Evolutionary conservation across 495 filamentous ascomycete species (phyloP), one percentile per base, ranked within the genome.

Genomic region (Penicillium pancosmium): DNA sequence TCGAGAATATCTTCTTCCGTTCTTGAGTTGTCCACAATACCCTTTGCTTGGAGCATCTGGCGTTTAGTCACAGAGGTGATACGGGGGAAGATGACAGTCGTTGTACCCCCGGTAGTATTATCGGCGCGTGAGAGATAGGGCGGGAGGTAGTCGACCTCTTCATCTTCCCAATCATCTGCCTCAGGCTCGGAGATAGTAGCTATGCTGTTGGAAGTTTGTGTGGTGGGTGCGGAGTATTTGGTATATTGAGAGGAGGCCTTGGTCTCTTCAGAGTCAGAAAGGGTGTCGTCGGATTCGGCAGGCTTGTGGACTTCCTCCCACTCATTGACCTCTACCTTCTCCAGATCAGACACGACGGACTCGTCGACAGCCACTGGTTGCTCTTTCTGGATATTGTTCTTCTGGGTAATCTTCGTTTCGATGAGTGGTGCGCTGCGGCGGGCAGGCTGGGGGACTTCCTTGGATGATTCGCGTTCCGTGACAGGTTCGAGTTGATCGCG

Each of bases 31-130:
- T 91, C 84, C 0, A 97, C 91, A 44, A 86, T 73, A 9, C 77
- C 65, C 73, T 84, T 88, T 11, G 92, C 92, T 10, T 78, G 71
- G 11, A 84, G 85, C 38, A 96, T 76, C 76, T 96, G 90, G 11
- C 79, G 80, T 61, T 56, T 61, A 15, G 63, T 64, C 5, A 54
- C 31, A 16, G 55, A 23, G 10, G 44, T 62, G 33, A 60, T 57
- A 56, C 84, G 82, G 0, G 92, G 92, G 10, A 88, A 86, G n/a
- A 96, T 79, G 25, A 92, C 71, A 5, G 86, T 87, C 19, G 86
- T 88, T 0, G 88, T 83, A 21, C 84, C 87, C 16, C 85, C 86
- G 5, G 89, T 93, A 19, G 91, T 93, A 68, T 92, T 91, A 57
- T 93, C 91, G 10, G 86, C 82, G n/a, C 86, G 84, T 15, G 88